These are phyloP conservation scores for Gaertneriomyces semiglobifer DNA, from an alignment of 192 early-diverging fungal species.

Conservation along the genomic window DNA sequence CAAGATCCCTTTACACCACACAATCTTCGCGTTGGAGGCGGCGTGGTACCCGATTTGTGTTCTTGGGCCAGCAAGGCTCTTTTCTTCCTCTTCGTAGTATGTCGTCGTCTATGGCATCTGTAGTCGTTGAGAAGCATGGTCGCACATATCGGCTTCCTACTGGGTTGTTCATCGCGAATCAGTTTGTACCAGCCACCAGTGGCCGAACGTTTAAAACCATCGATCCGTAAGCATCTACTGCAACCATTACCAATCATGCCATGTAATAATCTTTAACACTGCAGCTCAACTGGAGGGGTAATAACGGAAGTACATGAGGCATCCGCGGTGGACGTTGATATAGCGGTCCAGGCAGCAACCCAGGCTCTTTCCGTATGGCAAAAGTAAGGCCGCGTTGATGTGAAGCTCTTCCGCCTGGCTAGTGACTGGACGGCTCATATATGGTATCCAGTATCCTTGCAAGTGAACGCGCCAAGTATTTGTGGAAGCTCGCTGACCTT, in stretches of 20 bases:
- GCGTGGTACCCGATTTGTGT: too few relatives aligned
- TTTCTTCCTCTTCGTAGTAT: too few relatives aligned
- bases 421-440: too few relatives aligned
- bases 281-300: slow-evolving; percentile 32
- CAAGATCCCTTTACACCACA: too few relatives aligned
- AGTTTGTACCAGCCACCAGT: slow-evolving; percentile 41
- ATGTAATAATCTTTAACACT: background rate
- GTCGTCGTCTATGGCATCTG: too few relatives aligned
- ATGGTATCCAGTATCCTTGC: slow-evolving; percentile 21
- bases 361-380: slow-evolving; percentile 41
- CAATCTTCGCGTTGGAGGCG: too few relatives aligned
- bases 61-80: too few relatives aligned
- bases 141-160: slow-evolving; percentile 16
- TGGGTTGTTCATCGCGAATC: slow-evolving; percentile 59
- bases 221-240: slow-evolving; percentile 32
- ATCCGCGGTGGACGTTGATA: slow-evolving; percentile 42
- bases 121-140: background rate
- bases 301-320: slow-evolving; percentile 37
- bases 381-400: background rate
- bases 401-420: too few relatives aligned
- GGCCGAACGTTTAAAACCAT: slow-evolving; percentile 43
- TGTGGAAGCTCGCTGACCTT: slow-evolving; percentile 42
- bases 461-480: slow-evolving; percentile 16
- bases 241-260: background rate
- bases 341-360: slow-evolving; percentile 39